Evolutionary conservation across 2,329 filamentous ascomycete species (phyloP).

Genomic region (Hypocrella siamensis): DNA sequence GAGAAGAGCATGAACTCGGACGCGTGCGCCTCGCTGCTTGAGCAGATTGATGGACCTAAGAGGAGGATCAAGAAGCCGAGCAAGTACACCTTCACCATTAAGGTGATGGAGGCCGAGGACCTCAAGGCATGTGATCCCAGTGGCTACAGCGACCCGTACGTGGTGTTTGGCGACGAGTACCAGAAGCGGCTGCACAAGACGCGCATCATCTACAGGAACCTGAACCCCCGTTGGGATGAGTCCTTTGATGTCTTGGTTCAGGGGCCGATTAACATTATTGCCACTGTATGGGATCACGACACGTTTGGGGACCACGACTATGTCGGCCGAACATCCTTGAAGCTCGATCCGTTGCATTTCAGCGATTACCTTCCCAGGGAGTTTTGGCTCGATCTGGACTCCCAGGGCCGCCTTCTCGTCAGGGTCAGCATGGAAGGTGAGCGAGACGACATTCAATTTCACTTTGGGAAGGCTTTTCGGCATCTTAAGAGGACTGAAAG

Average conservation of each 20-base stretch:
- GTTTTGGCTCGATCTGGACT: constrained; percentile 95
- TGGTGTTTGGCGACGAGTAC: constrained; percentile 92
- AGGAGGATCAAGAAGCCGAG: constrained; percentile 50
- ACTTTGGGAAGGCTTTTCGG: constrained; percentile 93
- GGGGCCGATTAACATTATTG: constrained; percentile 83
- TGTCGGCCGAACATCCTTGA: constrained; percentile 88
- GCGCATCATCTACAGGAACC: constrained; percentile 72
- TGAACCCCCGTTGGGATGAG: constrained; percentile 96
- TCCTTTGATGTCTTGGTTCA: constrained; percentile 90
- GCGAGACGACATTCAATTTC: constrained; percentile 94
- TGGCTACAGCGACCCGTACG: constrained; percentile 88
- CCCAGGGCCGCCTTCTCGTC: constrained; percentile 76
- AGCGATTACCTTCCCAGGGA: constrained; percentile 89
- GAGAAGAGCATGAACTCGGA: constrained; percentile 87
- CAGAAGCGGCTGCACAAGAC: constrained; percentile 95
- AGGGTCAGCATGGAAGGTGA: constrained; percentile 98
- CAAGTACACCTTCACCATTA: constrained; percentile 97
- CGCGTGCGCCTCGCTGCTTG: constrained; percentile 69
- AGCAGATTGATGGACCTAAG: constrained; percentile 54
- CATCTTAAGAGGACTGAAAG: constrained; percentile 89
- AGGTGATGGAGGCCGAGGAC: constrained; percentile 95
- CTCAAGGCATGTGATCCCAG: constrained; percentile 96
- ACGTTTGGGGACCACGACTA: constrained; percentile 95
- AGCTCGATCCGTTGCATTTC: constrained; percentile 95
- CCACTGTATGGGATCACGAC: constrained; percentile 97